These are phyloP conservation scores for Camelina hispida DNA, from an alignment of 345 rosid genomes.

Conservation along the genomic window DNA sequence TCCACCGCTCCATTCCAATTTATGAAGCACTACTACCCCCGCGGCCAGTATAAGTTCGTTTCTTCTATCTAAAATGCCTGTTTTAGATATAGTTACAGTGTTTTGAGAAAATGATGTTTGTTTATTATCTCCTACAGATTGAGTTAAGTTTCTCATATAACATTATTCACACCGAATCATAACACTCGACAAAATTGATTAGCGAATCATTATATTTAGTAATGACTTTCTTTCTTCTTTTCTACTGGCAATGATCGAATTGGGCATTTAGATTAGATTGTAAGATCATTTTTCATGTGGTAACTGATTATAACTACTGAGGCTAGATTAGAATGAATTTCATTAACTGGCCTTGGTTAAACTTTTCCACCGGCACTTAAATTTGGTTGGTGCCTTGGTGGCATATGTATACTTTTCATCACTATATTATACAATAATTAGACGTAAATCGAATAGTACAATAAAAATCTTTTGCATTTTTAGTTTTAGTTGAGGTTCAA, in stretches of 20 bases:
- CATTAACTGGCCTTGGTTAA: conserved; percentile 21
- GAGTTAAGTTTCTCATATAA: neutral
- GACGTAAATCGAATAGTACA: conserved; percentile 26
- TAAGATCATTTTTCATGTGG: neutral
- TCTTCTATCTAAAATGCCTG: no score
- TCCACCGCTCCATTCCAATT: neutral
- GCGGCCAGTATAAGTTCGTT: neutral
- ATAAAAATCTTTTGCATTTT: neutral
- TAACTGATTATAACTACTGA: conserved; percentile 17
- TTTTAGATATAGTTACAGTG: neutral
- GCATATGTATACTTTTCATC: conserved; percentile 23
- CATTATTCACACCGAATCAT: neutral
- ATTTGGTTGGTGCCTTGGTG: conserved; percentile 26
- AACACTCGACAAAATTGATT: neutral
- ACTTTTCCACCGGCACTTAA: conserved; percentile 28
- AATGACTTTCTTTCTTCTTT: no score
- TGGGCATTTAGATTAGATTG: neutral
- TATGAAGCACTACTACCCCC: neutral
- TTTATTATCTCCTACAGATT: neutral
- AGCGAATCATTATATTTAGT: neutral
- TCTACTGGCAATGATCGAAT: neutral
- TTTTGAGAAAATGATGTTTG: neutral
- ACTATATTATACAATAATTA: conserved; percentile 8
- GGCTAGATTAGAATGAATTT: conserved; percentile 24
- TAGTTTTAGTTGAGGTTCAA: conserved; percentile 35